These are phyloP conservation scores for Chalciporus chontae DNA, from an alignment of 768 basidiomycete species.

Conservation along the genomic window DNA sequence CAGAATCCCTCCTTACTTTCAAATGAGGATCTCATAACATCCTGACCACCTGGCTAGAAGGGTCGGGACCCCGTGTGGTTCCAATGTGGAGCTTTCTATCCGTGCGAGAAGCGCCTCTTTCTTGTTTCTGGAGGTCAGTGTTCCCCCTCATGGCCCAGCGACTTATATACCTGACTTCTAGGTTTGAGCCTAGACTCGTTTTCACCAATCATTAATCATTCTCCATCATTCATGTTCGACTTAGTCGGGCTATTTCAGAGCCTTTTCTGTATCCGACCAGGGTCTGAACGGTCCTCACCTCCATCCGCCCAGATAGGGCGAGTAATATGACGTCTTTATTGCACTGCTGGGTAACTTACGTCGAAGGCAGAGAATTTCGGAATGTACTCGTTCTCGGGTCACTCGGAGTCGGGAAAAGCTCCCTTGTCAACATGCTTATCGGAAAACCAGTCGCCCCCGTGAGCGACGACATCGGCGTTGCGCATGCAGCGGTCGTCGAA, in stretches of 20 bases:
- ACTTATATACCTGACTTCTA: not conserved
- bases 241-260: not conserved
- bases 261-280: not conserved
- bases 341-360: not conserved
- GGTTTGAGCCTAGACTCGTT: not conserved
- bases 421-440: conserved; percentile 37
- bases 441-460: conserved; percentile 23
- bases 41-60: too few species aligned
- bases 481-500: conserved; percentile 12
- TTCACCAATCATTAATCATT: too few species aligned
- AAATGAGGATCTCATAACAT: not conserved
- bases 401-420: conserved; percentile 37
- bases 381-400: conserved; percentile 24
- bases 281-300: not conserved
- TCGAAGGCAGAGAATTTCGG: conserved; percentile 1
- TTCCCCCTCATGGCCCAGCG: not conserved
- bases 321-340: not conserved
- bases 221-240: not conserved
- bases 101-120: not conserved
- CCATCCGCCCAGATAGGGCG: conserved; percentile 3
- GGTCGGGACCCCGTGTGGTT: too few species aligned
- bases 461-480: conserved; percentile 20
- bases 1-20: not conserved
- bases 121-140: too few species aligned
- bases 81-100: not conserved